Evolutionary conservation across 2,329 filamentous ascomycete species (phyloP), one percentile per base, ranked within the genome.

Genomic region (Cladophialophora exuberans): DNA sequence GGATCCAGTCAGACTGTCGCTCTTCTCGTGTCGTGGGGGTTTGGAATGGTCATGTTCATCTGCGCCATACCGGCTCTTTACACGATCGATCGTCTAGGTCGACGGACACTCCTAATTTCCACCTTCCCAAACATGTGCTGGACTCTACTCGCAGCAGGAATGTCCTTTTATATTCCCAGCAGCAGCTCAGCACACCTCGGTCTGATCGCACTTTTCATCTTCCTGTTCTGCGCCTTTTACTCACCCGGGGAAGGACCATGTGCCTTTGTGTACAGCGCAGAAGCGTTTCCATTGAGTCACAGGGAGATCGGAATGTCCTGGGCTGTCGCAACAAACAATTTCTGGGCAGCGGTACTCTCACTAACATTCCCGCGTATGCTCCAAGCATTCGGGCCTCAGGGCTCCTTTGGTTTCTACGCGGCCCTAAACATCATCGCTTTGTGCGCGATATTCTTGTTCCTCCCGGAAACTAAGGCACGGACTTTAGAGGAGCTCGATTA

Each of bases 51-150:
- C 54, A 86, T 86, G 69, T 85, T 84, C 67, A 56, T 85, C 38
- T 86, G 85, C 58, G 81, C 83, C 17, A 82, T 81, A 67, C 83
- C 83, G 0, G 82, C 83, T 6, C 9, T 63, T 6, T 61, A 28
- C 25, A 86, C 83, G 3, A 87, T 88, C 59, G 85, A 88, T 64
- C 85, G 79, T 0, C 86, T 84, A 54, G 85, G 85, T 6, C 79
- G 85, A 2, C 77, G 85, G 17, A 35, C 23, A 17, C 73, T 88
- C 6, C 76, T 87, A 1, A 73, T 87, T 3, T 75, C 76, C 1
- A 87, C 84, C 0, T 86, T 87, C 64, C 84, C 85, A 0, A 68
- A 86, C 13, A 87, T 88, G 85, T 71, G 73, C 1, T 60, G 77
- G 35, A 74, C 73, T 41, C 69, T 81, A 33, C 74, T 81, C 60